Base-by-base conservation (phyloP, 495 filamentous ascomycete species). In the Cairneyella variabilis region DNA sequence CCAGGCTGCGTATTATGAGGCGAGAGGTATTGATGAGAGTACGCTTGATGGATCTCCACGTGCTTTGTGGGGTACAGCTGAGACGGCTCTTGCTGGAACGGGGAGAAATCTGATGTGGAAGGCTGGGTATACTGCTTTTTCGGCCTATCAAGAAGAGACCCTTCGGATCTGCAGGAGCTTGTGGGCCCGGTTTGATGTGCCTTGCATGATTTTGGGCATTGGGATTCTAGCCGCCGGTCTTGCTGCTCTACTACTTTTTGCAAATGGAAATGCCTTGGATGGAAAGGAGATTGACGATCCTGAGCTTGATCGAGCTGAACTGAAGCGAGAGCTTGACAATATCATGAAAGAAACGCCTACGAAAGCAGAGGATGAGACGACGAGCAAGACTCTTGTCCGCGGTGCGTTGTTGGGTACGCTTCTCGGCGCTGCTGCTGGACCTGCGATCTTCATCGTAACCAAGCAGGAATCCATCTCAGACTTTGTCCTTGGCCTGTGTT, bases 181-280 rank as follows among this genome's bases (percentile, higher is more conserved):
- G 21, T 98, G 93, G 93, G 90, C 95, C 10, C 77, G 84, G 22
- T 98, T 97, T 62, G 88, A 97, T 65, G 71, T 95, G 32, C 74
- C 79, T 1, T 88, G 85, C 62, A 98, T 98, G 91, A 53, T 83
- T 9, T 65, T 86, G 41, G 93, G 93, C 17, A 82, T 97, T 53
- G 61, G 59, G 14, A 76, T 95, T 44, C 78, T 96, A 56, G 72
- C 80, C 12, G 75, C 75, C 12, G 82, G 85, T 10, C 75, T 96
- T 39, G 57, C 77, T 20, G 61, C 85, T 25, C 70, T 97, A 23
- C 72, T 84, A 9, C 65, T 89, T 1, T 97, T 91, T 66, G 84
- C 89, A 9, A 71, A 51, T 40, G 55, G 41, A 9, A 58, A 59
- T 60, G 38, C 54, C 27, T 37, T 61, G 32, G 53, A 59, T 52